Evolutionary conservation across 2,329 filamentous ascomycete genomes (phyloP).

Genomic region (Fusarium sp.): DNA sequence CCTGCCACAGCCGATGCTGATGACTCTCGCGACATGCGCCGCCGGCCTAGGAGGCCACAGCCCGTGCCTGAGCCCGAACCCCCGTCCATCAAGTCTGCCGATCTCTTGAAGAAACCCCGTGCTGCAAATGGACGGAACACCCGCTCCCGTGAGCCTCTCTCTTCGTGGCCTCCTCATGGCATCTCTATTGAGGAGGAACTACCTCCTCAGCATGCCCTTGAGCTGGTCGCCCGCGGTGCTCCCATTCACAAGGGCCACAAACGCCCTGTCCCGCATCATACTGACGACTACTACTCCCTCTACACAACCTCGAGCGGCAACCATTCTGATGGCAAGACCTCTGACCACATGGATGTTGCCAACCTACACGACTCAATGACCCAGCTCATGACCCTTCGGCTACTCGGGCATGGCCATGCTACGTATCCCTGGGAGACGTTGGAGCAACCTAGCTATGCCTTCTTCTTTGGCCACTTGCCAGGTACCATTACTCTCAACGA

Average conservation of each 20-base stretch:
- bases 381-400: slow-evolving; percentile 70
- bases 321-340: slow-evolving; percentile 55
- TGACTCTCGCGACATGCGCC: slow-evolving; percentile 51
- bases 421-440: slow-evolving; percentile 77
- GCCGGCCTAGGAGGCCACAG: slow-evolving; percentile 60
- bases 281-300: slow-evolving; percentile 70
- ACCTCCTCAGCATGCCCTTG: slow-evolving; percentile 68
- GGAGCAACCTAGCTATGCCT: slow-evolving; percentile 81
- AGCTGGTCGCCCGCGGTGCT: slow-evolving; percentile 72
- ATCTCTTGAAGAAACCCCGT: slow-evolving; percentile 34
- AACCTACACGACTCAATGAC: slow-evolving; percentile 70
- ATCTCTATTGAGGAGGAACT: slow-evolving; percentile 66
- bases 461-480: slow-evolving; percentile 75
- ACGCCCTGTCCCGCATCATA: slow-evolving; percentile 67
- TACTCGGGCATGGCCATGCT: slow-evolving; percentile 61
- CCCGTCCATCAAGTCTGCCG: slow-evolving; percentile 30
- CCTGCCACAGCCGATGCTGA: slow-evolving; percentile 37
- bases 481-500: slow-evolving; percentile 82
- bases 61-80: slow-evolving; percentile 47
- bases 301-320: slow-evolving; percentile 67
- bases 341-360: slow-evolving; percentile 62
- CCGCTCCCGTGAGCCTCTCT: slow-evolving; percentile 55
- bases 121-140: slow-evolving; percentile 36
- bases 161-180: slow-evolving; percentile 71
- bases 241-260: slow-evolving; percentile 71